Base-by-base conservation (phyloP, 192 early-diverging fungal genomes). In the Mortierella alpina region DNA sequence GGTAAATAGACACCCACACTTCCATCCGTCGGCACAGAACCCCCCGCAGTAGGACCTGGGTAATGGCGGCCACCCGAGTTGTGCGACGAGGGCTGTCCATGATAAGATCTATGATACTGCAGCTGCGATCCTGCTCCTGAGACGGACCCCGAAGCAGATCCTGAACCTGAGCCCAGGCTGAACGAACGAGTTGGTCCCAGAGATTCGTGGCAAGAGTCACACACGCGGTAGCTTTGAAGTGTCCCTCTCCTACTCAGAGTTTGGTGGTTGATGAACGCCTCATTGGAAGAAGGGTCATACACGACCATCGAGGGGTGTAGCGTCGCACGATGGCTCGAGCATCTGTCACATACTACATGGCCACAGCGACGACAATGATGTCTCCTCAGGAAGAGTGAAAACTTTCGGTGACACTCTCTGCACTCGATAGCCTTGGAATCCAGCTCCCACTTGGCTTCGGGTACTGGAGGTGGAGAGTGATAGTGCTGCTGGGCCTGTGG, bases 341-440 rank as follows among this genome's bases (percentile, higher is more conserved):
- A 97, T 18, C 73, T 82, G 72, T 93, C 93, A 80, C 96, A 97
- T 44, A 94, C 92, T 56, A 97, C 84, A 41, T 89, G 82, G 8
- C 96, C 96, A 87, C 96, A 97, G 31, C 93, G 93, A 56, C 96
- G 88, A 79, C 96, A 98, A 81, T 98, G 96, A 73, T 97, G 96
- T 59, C 95, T 88, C 59, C 96, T 83, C 47, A 93, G 61, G 59
- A 91, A 94, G 20, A 98, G 69, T 0, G 89, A 88, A 78, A 98
- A 98, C 15, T 87, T 86, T 20, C 84, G 74, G 10, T 71, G 74
- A 70, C 96, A 97, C 23, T 86, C 82, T 31, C 87, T 85, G 80
- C 96, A 98, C 4, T 86, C 73, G 0, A 78, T 76, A 0, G 91
- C 92, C 13, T 91, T 87, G 14, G 89, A 81, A 74, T 96, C 95